Base-by-base conservation (phyloP, 169 alveolate genomes). In the Eimeria necatrix region DNA sequence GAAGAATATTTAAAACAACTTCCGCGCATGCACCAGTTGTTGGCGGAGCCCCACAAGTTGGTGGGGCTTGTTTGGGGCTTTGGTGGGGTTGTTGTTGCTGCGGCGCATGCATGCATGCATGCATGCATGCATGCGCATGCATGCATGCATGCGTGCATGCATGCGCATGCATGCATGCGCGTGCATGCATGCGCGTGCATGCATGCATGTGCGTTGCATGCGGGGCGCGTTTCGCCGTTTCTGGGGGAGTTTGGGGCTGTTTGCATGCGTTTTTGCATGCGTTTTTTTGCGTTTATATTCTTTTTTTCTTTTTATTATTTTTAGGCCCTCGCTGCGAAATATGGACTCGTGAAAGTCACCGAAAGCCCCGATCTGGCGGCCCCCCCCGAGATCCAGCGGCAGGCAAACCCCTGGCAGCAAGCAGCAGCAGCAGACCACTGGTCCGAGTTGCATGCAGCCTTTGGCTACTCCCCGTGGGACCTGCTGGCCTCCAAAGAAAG, bases 11-110 rank as follows among this genome's bases (percentile, higher is more conserved):
- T 90, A 4, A 26, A 59, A 3, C 94, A 90, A 80, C 89, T 90
- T 26, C 94, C 89, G 26, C 94, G 94, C 88, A 74, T 74, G 80
- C 94, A 56, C 76, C 60, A 74, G 8, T 80, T 90, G 46, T 74
- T 90, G 16, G 86, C 83, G 14, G 61, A 81, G 83, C 94, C 94
- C 3, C 94, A 90, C 80, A 90, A 90, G 26, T 48, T 90, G 59
- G 94, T 90, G 49, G 16, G 92, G n/a, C 0, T 59, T 9, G 7
- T 59, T n/a, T 16, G 70, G 16, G 52, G 53, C 84, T 26, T 51
- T 41, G 20, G n/a, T 41, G 53, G 22, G 4, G 84, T 51, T 26
- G 84, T 51, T 9, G 22, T 61, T 71, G 52, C 68, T 14, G 68
- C 12, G 22, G 2, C 4, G 68, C 68, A 56, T 56, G 22, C 68